Conservation (phyloP, 176 grass and related monocot genomes). For the Cymbopogon citratus region DNA sequence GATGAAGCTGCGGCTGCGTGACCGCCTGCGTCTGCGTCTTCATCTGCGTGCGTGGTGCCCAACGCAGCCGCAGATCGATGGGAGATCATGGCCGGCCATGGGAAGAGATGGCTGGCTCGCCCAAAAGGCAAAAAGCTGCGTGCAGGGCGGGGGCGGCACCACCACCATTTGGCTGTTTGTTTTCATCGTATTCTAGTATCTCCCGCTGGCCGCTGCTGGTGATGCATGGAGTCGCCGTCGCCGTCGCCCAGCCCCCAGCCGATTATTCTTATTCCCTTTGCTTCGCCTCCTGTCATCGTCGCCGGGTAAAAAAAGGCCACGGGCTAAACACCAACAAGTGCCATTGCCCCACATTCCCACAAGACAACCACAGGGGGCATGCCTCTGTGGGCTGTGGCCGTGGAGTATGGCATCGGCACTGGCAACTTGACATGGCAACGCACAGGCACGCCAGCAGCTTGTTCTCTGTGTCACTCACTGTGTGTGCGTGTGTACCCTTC, state of each 20-base stretch:
- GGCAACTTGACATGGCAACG: neutral
- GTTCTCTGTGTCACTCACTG: neutral
- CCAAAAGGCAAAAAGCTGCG: slow-evolving; percentile 32
- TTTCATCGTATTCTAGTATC: neutral
- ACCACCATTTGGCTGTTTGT: neutral
- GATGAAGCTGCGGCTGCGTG: slow-evolving; percentile 16
- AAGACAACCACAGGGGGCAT: neutral
- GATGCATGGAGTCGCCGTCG: neutral
- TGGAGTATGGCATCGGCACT: neutral
- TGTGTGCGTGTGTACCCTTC: neutral
- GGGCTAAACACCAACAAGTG: slow-evolving; percentile 25
- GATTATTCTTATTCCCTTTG: slow-evolving; percentile 65
- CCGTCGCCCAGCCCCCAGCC: neutral
- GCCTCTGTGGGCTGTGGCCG: neutral
- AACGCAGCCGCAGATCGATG: neutral
- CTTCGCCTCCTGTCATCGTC: slow-evolving; percentile 54
- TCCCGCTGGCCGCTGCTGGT: neutral
- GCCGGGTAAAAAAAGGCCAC: slow-evolving; percentile 19
- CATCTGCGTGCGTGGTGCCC: slow-evolving; percentile 1
- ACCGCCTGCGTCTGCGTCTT: neutral
- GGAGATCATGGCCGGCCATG: neutral
- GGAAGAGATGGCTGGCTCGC: neutral
- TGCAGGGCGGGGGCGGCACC: neutral
- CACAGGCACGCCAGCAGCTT: neutral
- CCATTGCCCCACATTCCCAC: neutral